Evolutionary conservation across 441 rosid genomes (phyloP).

Genomic region (Jatropha podagrica): DNA sequence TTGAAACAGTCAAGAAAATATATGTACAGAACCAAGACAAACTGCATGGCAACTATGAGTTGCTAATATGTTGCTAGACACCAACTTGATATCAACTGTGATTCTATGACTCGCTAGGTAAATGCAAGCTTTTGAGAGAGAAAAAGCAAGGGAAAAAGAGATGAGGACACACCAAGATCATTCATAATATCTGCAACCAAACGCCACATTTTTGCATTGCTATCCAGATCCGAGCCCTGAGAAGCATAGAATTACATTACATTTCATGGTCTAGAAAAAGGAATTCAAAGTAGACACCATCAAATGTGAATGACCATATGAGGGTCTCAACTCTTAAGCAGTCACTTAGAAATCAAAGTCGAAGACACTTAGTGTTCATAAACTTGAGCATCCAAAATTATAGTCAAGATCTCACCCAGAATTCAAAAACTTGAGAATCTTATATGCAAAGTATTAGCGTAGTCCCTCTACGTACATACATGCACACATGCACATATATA

Average conservation of each 20-base stretch:
- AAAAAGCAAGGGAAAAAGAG: background rate
- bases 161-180: conserved; percentile 67
- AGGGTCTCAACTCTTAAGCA: background rate
- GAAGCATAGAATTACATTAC: conserved; percentile 18
- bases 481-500: too few relatives aligned
- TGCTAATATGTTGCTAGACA: background rate
- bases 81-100: background rate
- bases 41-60: background rate
- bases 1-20: conserved; percentile 12
- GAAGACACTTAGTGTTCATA: background rate
- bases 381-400: too few relatives aligned
- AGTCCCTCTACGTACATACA: too few relatives aligned
- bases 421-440: background rate
- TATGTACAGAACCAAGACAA: background rate
- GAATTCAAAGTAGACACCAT: background rate
- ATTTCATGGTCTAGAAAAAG: conserved; percentile 11
- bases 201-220: conserved; percentile 98
- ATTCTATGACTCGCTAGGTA: background rate
- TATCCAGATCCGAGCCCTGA: conserved; percentile 91
- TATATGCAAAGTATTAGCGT: background rate
- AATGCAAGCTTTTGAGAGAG: background rate
- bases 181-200: conserved; percentile 95
- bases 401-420: too few relatives aligned
- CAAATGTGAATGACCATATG: background rate
- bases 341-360: background rate